Percentiles rank a stretch among this genome's conserved stretches.
These are phyloP conservation scores for Tricholoma matsutake DNA, from an alignment of 768 basidiomycete genomes.

Conservation along the genomic window DNA sequence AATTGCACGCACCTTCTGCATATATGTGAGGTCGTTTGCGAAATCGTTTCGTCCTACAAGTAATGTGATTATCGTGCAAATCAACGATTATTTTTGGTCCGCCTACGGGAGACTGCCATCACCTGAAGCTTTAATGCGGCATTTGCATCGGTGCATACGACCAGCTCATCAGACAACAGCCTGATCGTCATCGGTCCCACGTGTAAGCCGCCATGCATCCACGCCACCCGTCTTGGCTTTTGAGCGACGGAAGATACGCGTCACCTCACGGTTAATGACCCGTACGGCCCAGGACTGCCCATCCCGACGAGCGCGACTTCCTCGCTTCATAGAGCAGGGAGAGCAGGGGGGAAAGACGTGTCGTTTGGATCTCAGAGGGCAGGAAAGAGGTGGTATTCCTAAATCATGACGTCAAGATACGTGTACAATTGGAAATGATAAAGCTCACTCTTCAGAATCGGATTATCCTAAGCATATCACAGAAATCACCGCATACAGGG, in stretches of 20 bases:
- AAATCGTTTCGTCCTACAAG: constrained; percentile 47
- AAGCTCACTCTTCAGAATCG: constrained; percentile 27
- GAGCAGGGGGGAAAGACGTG: constrained; percentile 28
- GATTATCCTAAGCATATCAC: constrained; percentile 30
- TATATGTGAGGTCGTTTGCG: constrained; percentile 46
- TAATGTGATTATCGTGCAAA: constrained; percentile 20
- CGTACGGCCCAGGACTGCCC: constrained; percentile 24
- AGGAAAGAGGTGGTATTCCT: constrained; percentile 28
- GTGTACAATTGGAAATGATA: background rate
- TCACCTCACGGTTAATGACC: constrained; percentile 24
- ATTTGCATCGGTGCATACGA: constrained; percentile 28
- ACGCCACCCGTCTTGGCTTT: constrained; percentile 20
- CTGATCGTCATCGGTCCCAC: constrained; percentile 27
- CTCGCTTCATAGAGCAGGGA: constrained; percentile 25
- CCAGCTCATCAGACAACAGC: constrained; percentile 24
- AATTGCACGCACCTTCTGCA: constrained; percentile 37
- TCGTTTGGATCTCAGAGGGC: constrained; percentile 27
- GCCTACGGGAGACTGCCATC: no score
- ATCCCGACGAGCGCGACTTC: constrained; percentile 24
- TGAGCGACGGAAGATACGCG: constrained; percentile 19
- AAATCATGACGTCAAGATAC: background rate
- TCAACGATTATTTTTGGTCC: no score
- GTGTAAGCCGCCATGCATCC: constrained; percentile 23
- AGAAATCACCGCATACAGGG: constrained; percentile 27
- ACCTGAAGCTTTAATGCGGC: constrained; percentile 17